Evolutionary conservation across 768 basidiomycete genomes (phyloP).

Genomic region (Tylopilus subfusipes): DNA sequence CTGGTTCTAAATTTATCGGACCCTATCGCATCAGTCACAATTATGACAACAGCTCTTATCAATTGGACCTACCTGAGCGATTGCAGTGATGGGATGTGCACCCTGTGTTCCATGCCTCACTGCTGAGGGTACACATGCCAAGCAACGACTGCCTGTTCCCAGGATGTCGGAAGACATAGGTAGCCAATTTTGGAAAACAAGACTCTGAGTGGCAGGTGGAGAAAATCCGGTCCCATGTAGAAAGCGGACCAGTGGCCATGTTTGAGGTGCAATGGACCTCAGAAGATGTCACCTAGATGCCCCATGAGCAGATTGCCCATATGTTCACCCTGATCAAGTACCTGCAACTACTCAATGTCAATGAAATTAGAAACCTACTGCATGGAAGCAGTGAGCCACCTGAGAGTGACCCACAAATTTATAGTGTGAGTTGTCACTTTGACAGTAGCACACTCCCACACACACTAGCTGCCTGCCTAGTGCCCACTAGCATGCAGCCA

Average conservation of each 20-base stretch:
- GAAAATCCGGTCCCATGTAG: no score
- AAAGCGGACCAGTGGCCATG: accelerated
- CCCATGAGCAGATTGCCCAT: not conserved
- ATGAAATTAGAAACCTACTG: no score
- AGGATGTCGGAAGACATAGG: not conserved
- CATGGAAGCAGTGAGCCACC: no score
- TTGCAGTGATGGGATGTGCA: not conserved
- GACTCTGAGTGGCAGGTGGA: not conserved
- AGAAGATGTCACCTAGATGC: not conserved
- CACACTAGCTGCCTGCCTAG: no score
- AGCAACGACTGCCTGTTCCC: not conserved
- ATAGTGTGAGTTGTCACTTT: no score
- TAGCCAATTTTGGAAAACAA: not conserved
- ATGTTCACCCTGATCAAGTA: not conserved
- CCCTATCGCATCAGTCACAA: not conserved
- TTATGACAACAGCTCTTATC: not conserved
- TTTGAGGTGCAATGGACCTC: not conserved
- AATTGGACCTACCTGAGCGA: not conserved
- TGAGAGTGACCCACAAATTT: no score
- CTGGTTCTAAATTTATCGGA: not conserved
- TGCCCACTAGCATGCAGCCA: no score
- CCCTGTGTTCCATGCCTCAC: not conserved
- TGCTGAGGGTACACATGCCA: not conserved
- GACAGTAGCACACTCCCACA: no score
- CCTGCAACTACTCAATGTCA: not conserved